Percentiles rank a stretch among this genome's conserved stretches.
phyloP scores from a whole-genome alignment of 768 basidiomycete genomes.

The Boletus sensibilis region DNA sequence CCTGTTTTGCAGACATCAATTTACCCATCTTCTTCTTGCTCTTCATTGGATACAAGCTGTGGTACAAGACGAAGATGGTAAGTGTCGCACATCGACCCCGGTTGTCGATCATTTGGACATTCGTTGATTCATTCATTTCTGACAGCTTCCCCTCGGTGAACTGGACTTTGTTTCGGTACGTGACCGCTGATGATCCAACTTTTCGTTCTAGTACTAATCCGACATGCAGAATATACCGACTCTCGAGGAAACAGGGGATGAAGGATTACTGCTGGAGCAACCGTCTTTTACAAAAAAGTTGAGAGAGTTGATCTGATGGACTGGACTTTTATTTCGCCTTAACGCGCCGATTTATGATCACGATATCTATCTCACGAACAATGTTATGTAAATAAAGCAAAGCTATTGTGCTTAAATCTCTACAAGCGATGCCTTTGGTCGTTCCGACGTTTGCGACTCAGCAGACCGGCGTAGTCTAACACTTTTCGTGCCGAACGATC shows the following conservation, averaged over 20 bases:
- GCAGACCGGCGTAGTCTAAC: too few relatives aligned
- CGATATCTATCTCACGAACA: not conserved
- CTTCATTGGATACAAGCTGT: constrained; percentile 45
- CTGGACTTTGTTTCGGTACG: constrained; percentile 72
- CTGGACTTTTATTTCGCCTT: not conserved
- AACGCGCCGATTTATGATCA: not conserved
- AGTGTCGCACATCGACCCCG: not conserved
- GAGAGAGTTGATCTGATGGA: constrained; percentile 10
- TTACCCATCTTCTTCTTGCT: constrained; percentile 42
- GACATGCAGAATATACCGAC: constrained; percentile 58
- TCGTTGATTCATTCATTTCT: not conserved
- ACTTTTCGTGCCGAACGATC: too few relatives aligned
- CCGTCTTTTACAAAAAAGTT: not conserved
- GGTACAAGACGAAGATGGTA: constrained; percentile 23
- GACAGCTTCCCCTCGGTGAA: constrained; percentile 35
- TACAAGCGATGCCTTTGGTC: too few relatives aligned
- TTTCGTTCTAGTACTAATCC: not conserved
- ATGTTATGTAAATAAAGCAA: too few relatives aligned
- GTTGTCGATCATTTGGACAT: not conserved
- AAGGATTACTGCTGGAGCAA: constrained; percentile 14
- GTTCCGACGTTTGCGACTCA: too few relatives aligned
- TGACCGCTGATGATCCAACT: not conserved
- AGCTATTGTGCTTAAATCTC: too few relatives aligned
- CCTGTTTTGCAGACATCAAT: constrained; percentile 36
- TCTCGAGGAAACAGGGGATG: constrained; percentile 62